phyloP scores from a whole-genome alignment of 306 rosid genomes.

The Macrotyloma uniflorum region DNA sequence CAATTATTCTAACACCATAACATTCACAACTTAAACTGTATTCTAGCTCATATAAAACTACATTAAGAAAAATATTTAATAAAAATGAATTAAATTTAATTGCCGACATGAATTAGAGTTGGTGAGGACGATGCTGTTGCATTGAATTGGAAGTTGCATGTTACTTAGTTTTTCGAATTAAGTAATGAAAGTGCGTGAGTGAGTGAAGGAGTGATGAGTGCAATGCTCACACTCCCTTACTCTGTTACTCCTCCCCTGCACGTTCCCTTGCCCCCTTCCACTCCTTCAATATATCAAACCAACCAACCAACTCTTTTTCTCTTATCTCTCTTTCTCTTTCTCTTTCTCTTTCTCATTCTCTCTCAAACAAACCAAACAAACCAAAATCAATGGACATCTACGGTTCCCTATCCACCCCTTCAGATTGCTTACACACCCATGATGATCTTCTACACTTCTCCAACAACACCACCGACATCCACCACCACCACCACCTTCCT shows the following conservation, averaged over 20 bases:
- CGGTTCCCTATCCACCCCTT: neutral
- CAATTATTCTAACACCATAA: too few relatives aligned
- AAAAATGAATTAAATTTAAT: too few relatives aligned
- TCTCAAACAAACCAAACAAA: neutral
- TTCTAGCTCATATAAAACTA: too few relatives aligned
- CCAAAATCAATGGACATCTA: neutral
- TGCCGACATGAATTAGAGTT: constrained; percentile 4
- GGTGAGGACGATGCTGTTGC: too few relatives aligned
- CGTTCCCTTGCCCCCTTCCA: constrained; percentile 8
- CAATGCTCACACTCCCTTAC: too few relatives aligned
- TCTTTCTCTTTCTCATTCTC: too few relatives aligned
- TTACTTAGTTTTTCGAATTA: too few relatives aligned
- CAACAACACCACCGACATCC: constrained; percentile 8
- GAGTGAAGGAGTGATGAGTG: too few relatives aligned
- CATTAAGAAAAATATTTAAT: too few relatives aligned
- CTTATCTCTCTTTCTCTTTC: too few relatives aligned
- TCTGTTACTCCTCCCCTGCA: neutral
- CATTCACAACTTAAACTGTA: too few relatives aligned
- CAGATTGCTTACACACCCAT: constrained; percentile 40
- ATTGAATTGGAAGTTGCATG: neutral
- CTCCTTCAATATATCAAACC: constrained; percentile 15
- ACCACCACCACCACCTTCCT: constrained; percentile 1
- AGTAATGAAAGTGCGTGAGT: too few relatives aligned
- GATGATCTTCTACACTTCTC: constrained; percentile 50
- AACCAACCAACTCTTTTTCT: neutral